Base-by-base conservation (phyloP, 495 filamentous ascomycete genomes). In the Peziza echinospora region DNA sequence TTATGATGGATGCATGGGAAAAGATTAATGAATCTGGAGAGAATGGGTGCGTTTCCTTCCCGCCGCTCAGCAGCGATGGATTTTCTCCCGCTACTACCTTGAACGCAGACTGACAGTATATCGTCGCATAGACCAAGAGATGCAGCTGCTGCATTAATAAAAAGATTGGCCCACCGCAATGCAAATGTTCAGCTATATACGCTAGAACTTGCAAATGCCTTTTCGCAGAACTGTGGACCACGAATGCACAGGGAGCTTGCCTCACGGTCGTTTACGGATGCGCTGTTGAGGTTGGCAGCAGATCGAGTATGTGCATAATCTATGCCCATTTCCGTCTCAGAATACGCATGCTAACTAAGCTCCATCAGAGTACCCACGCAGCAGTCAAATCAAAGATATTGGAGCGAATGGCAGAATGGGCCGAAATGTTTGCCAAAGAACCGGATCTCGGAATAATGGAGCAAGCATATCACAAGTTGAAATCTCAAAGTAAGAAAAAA, bases 161-260 rank as follows among this genome's bases (percentile, higher is more conserved):
- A 93, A 66, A 71, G 89, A 49, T 69, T 97, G 52, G 91, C 89
- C 47, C 87, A 97, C 65, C 76, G 89, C 50, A 97, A 97, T 65
- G 89, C 89, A 47, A 96, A 97, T 64, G 89, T 97, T n/a, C 89
- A 97, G 65, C 71, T 97, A 25, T 97, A 97, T 60, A 96, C 89
- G 17, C 71, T 97, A 48, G 89, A 97, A 76, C 80, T 97, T 51
- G 86, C 78, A 48, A 93, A 97, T 64, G 80, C 89, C 13, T 73
- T 96, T 47, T 82, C 83, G 40, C 86, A 96, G 63, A 97, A 97
- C 62, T 94, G 91, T 61, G 89, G 85, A 22, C 67, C 78, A 41
- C 74, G 77, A 53, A 82, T 97, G 67, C 86, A 97, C 67, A 77
- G 82, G 62, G 89, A 97, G 63, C 67, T 97, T 51, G 81, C 89